These are phyloP conservation scores for Magnaporthiopsis poae DNA, from an alignment of 2,329 filamentous ascomycete genomes.

Conservation along the genomic window DNA sequence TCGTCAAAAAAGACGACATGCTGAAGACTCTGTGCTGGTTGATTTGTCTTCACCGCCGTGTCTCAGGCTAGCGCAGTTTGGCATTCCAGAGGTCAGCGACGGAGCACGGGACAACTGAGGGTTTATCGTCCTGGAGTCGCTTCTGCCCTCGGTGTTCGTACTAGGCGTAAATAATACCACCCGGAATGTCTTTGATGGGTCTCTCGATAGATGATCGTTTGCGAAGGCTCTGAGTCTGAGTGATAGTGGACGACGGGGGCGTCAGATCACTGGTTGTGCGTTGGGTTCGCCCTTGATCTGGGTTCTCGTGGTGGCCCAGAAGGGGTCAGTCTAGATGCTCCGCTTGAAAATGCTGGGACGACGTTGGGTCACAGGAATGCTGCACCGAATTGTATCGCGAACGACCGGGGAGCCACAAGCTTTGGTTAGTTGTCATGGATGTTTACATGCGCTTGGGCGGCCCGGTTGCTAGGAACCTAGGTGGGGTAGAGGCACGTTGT, in stretches of 20 bases:
- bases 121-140: not conserved
- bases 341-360: not conserved
- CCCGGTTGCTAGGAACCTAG: not conserved
- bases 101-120: too few relatives aligned
- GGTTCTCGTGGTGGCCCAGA: not conserved
- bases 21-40: not conserved
- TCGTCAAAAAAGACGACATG: constrained; percentile 17
- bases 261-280: not conserved
- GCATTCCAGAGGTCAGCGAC: not conserved
- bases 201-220: not conserved
- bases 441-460: not conserved
- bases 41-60: not conserved
- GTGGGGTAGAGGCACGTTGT: not conserved
- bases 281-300: not conserved
- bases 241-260: not conserved
- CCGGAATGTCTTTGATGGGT: not conserved
- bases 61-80: constrained; percentile 1
- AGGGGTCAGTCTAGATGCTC: not conserved
- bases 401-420: not conserved
- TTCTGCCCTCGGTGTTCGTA: not conserved
- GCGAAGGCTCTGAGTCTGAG: too few relatives aligned
- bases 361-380: not conserved
- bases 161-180: not conserved
- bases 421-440: not conserved
- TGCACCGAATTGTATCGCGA: not conserved